These are phyloP conservation scores for Choiromyces venosus DNA, from an alignment of 495 filamentous ascomycete genomes.

Conservation along the genomic window DNA sequence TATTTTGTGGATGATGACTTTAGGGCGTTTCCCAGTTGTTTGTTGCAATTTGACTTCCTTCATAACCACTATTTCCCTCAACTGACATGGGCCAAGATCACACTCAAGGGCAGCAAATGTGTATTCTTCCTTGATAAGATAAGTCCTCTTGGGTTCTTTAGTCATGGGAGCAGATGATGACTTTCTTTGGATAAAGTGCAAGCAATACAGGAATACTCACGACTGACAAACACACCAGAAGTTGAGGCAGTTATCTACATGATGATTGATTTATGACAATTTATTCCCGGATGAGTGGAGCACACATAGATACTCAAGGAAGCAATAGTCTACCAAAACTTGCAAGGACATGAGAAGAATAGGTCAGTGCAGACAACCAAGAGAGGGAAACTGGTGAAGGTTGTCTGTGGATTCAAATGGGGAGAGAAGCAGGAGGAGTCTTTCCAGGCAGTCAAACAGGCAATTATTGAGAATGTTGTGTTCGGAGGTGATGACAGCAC, in stretches of 20 bases:
- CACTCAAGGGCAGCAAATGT: no score
- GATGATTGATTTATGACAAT: neutral
- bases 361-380: no score
- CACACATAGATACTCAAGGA: neutral
- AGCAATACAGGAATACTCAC: conserved; percentile 1
- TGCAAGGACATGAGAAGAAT: no score
- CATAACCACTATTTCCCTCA: neutral
- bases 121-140: no score
- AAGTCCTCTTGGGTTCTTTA: no score
- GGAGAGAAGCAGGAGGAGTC: neutral
- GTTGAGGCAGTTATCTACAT: neutral
- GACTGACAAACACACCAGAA: neutral
- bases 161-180: neutral
- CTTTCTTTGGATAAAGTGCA: neutral
- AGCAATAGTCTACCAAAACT: neutral
- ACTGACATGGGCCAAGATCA: neutral
- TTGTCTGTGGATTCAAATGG: neutral
- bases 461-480: conserved; percentile 1
- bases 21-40: neutral
- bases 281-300: neutral
- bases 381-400: no score
- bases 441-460: neutral
- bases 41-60: neutral
- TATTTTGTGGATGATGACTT: conserved; percentile 16
- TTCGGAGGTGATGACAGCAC: neutral